Evolutionary conservation across 2,329 filamentous ascomycete genomes (phyloP), one percentile per base, ranked within the genome.

Genomic region (Exophiala lecanii-corni): DNA sequence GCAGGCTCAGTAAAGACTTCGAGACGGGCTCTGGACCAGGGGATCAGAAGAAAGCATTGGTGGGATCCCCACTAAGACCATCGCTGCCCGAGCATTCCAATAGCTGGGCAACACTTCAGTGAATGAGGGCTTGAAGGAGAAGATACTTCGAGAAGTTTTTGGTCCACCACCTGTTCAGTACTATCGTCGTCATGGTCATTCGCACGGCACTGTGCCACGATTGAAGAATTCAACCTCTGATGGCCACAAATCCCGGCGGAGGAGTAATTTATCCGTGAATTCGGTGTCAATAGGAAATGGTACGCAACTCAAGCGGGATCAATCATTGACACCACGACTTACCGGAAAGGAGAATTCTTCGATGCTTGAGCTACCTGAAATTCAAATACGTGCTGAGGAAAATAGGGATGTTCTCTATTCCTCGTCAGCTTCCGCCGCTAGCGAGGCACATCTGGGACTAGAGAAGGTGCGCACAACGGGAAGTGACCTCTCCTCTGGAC

Each of bases 141-240:
- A 94, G 62, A 89, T 96, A 1, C 84, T 96, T 59, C 86, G 89
- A 28, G 89, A 96, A 60, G 91, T 91, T 0, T 96, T 96, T 58
- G 72, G 88, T 32, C 87, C 89, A 46, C 84, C 89, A 40, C 81
- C 85, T 0, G 85, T 95, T 47, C 82, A 86, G 56, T 86, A 89
- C 55, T 82, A 84, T 49, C 82, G 89, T 47, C 77, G 50, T n/a
- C 84, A 84, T 50, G 47, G 62, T 15, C 72, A 74, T 13, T 78
- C 81, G 31, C 79, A 84, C 57, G 75, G 84, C 41, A 74, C 78
- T 9, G 70, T 89, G 23, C 75, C 83, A 20, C 72, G 66, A 50
- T 55, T 68, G 15, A 59, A 59, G 7, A 61, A 63, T 2, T 15
- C 33, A 36, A 16, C 10, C 20, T 39, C 45, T n/a, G 10, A 35